Conservation (phyloP, 2,329 filamentous ascomycete species). For the Hysterium pulicare region DNA sequence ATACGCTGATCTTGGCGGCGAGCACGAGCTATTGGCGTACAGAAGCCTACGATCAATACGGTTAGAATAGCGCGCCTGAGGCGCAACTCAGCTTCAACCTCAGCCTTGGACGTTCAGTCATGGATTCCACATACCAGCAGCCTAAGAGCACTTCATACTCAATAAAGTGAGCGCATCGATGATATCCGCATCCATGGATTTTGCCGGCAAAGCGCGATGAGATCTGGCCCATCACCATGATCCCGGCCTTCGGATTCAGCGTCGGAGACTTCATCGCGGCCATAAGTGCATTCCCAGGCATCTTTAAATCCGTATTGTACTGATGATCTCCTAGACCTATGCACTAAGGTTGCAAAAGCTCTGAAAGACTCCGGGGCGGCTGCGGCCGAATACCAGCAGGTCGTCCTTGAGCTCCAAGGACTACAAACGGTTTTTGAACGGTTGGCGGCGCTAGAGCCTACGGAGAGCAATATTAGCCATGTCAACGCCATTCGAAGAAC, state of each 20-base stretch:
- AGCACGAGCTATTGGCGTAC: too few species aligned
- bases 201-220: too few species aligned
- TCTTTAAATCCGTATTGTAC: not conserved
- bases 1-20: too few species aligned
- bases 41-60: too few species aligned
- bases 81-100: too few species aligned
- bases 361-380: constrained; percentile 17
- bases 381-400: constrained; percentile 18
- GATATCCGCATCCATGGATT: too few species aligned
- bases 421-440: constrained; percentile 14
- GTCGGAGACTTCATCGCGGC: constrained; percentile 23
- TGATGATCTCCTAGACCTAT: constrained; percentile 12
- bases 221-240: too few species aligned
- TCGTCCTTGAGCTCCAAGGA: constrained; percentile 16
- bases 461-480: constrained; percentile 18
- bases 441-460: constrained; percentile 15
- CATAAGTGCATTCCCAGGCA: constrained; percentile 12
- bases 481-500: constrained; percentile 23
- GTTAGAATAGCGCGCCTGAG: too few species aligned
- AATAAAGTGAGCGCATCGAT: too few species aligned
- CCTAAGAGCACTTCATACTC: too few species aligned
- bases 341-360: constrained; percentile 17
- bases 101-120: too few species aligned
- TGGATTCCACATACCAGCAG: too few species aligned
- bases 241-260: constrained; percentile 21